phyloP scores from a whole-genome alignment of 164 flowering plant species.

The Liquidambar formosana region DNA sequence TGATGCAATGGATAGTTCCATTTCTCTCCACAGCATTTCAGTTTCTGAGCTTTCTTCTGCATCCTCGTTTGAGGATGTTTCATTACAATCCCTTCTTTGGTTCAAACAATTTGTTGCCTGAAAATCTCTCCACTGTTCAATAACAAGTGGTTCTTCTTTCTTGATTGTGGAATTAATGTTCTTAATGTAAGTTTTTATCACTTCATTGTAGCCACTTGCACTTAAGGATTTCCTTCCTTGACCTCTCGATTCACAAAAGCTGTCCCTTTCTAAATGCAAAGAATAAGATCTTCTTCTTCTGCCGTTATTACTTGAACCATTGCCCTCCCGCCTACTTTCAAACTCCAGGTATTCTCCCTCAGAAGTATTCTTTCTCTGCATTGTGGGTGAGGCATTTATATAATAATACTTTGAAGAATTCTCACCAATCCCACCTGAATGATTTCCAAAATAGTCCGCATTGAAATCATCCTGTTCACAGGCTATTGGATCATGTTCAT shows the following conservation, averaged over 20 bases:
- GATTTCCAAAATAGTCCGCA: conserved; percentile 15
- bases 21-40: conserved; percentile 79
- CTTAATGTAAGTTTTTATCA: conserved; percentile 70
- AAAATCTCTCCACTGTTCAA: conserved; percentile 61
- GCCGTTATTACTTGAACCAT: conserved; percentile 7
- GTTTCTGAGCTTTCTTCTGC: conserved; percentile 57
- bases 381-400: conserved; percentile 6
- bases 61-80: conserved; percentile 17
- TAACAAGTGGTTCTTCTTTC: conserved; percentile 37
- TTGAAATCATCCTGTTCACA: conserved; percentile 5
- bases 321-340: conserved; percentile 21
- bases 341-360: conserved; percentile 23
- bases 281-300: conserved; percentile 11
- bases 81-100: conserved; percentile 13
- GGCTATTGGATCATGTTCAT: conserved; percentile 14
- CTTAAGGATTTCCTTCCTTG: conserved; percentile 25
- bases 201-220: conserved; percentile 46
- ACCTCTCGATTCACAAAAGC: conserved; percentile 18
- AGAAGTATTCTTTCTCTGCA: conserved; percentile 14
- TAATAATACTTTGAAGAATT: conserved; percentile 20
- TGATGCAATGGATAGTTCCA: conserved; percentile 62
- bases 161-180: conserved; percentile 52
- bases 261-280: conserved; percentile 16
- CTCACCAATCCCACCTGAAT: conserved; percentile 21
- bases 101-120: conserved; percentile 21